These are phyloP conservation scores for Pichia sp. DNA, from an alignment of 1,139 yeast genomes.

Conservation along the genomic window DNA sequence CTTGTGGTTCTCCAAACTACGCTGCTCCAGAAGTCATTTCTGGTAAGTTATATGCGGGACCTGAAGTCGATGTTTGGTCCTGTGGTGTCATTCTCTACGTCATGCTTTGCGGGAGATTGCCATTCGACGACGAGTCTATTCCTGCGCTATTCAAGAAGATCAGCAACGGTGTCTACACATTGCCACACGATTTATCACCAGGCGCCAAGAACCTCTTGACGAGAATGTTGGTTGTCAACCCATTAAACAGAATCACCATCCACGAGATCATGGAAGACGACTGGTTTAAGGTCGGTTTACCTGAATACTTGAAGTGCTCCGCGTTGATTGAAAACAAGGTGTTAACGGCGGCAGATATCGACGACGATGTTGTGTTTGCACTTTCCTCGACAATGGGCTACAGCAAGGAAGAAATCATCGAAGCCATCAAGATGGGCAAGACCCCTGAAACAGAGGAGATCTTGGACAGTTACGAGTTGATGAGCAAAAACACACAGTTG, in stretches of 20 bases:
- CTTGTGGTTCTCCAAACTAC: constrained; percentile 97
- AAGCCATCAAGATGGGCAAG: constrained; percentile 54
- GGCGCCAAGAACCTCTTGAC: constrained; percentile 89
- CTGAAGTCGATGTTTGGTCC: constrained; percentile 99
- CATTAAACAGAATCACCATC: constrained; percentile 91
- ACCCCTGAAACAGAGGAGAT: constrained; percentile 63
- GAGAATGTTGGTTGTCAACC: constrained; percentile 95
- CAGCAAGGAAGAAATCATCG: constrained; percentile 81
- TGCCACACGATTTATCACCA: constrained; percentile 83
- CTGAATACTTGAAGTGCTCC: constrained; percentile 79
- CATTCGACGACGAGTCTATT: constrained; percentile 96
- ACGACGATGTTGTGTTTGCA: constrained; percentile 78
- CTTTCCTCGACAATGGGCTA: constrained; percentile 91
- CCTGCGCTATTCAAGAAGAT: constrained; percentile 96
- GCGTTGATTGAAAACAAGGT: constrained; percentile 45
- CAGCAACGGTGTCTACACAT: constrained; percentile 90
- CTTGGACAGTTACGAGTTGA: constrained; percentile 85
- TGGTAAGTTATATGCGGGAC: constrained; percentile 96
- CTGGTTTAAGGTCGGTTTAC: constrained; percentile 88
- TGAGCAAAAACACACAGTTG: constrained; percentile 77
- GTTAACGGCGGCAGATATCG: constrained; percentile 45
- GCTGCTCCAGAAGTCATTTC: constrained; percentile 99
- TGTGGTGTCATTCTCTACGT: constrained; percentile 96
- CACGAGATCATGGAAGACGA: constrained; percentile 94
- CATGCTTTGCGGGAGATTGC: constrained; percentile 95